Evolutionary conservation across 345 rosid genomes (phyloP), one percentile per base, ranked within the genome.

Genomic region (Psidium friedrichsthalianum): DNA sequence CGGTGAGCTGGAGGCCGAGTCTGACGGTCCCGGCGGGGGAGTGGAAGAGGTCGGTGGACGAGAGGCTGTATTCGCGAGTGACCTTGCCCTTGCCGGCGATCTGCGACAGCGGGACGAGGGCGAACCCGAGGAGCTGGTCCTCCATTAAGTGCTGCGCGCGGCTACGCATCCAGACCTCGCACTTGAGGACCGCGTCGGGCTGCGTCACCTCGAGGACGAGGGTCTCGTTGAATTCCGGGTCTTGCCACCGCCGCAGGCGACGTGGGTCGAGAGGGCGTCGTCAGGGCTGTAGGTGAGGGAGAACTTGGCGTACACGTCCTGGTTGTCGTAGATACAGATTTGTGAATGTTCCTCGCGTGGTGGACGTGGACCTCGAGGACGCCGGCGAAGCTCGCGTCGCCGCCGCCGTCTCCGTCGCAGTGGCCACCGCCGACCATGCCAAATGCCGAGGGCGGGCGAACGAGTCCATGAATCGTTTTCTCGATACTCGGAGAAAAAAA

Each of bases 151-250:
- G 93, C 85, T 95, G 92, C 8, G 88, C 98, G 25, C 80, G 80
- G 80, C 99, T 97, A 78, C 93, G 92, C 98, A 97, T 95, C 98
- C 98, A 96, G 53, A 97, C 95, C 92, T 97, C 99, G 83, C 99
- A 97, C 93, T 97, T 97, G 49, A 97, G 93, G 15, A 95, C 95
- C 5, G 96, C 92, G 82, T 95, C 98, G 24, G 87, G 87, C 81
- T 95, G 96, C 21, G 86, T 74, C 54, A 97, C 90, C 87, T 91
- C 89, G 55, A 95, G 87, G 85, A 87, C 87, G 85, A 97, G 86
- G 24, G 87, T 90, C 85, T 97, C 92, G 84, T 97, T 92, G 93
- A 97, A 97, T 1, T 91, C 98, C 0, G 98, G 99, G 90, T 97
- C 83, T 93, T 95, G 36, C 99, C 99, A 27, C 98, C 98, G 52